Evolutionary conservation across 306 rosid genomes (phyloP).

Genomic region (Rubus idaeus): DNA sequence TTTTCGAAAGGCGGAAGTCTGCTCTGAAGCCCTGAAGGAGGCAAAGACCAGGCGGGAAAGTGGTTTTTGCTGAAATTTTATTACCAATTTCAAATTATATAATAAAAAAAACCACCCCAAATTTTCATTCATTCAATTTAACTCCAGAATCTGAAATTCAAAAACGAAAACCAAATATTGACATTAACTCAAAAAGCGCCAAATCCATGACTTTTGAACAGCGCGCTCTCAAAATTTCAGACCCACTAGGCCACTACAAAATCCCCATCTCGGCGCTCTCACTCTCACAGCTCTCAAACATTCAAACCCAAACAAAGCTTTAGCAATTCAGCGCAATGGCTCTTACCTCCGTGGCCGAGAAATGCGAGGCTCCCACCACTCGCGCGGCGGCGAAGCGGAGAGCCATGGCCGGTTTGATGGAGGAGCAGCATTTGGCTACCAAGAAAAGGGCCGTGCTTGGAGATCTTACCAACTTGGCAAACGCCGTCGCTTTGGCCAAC

Average conservation of each 20-base stretch:
- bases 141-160: neutral
- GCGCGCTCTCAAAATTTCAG: constrained; percentile 31
- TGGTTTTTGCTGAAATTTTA: neutral
- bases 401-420: constrained; percentile 43
- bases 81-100: neutral
- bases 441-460: constrained; percentile 72
- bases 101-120: neutral
- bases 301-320: neutral
- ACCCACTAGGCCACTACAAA: constrained; percentile 25
- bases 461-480: constrained; percentile 51
- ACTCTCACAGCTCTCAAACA: neutral
- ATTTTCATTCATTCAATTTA: neutral
- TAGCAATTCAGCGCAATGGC: constrained; percentile 2
- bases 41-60: neutral
- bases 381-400: constrained; percentile 65
- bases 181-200: constrained; percentile 11
- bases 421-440: constrained; percentile 13
- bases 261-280: neutral
- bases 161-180: neutral
- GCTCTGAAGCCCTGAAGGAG: neutral
- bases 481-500: constrained; percentile 7
- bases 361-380: constrained; percentile 33
- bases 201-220: neutral
- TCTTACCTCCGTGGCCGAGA: constrained; percentile 29
- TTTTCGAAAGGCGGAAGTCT: neutral